Base-by-base conservation (phyloP, 2,329 filamentous ascomycete species). In the Colletotrichum ledebouriae region DNA sequence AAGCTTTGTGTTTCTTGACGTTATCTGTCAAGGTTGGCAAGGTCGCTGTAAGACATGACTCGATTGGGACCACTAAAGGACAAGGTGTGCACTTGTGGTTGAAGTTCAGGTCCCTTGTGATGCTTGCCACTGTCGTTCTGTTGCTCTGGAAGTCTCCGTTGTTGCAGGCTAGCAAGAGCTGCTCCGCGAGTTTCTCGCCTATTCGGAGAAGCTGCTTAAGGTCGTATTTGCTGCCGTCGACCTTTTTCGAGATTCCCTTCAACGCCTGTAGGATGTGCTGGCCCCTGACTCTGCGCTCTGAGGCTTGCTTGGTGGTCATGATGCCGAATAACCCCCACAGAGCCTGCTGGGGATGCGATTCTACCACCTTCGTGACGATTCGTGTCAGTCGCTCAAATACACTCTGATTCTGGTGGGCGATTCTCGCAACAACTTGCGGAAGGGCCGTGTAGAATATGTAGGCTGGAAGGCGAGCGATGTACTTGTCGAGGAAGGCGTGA, bases 401-500 rank as follows among this genome's bases (percentile, higher is more conserved):
- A 1, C 89, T 87, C 4, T 79, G 79, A 76, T 97, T 93, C 1
- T 91, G 89, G 80, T 99, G 96, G 52, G 92, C 93, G 74, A 99
- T 98, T 37, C 96, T 90, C n/a, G 95, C 96, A 64, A 99, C 92
- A 70, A 99, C 92, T 79, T 99, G 96, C 5, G 96, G 92, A 47
- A 99, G 84, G 6, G 95, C 85, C 2, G 91, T 92, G 76, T 94
- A 95, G 78, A 94, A 94, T 37, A 94, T 87, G 74, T 92, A 94
- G 1, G 91, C 87, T 2, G 92, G 92, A 68, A 94, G 83, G 5
- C 89, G 86, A 22, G 85, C 79, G 17, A 95, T 86, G 76, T 97
- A 94, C 79, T 95, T 97, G 76, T 90, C 89, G 70, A 98, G 82
- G 71, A 94, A 91, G 22, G 83, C 82, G 78, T 97, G 92, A 67